Evolutionary conservation across 768 basidiomycete genomes (phyloP), one percentile per base, ranked within the genome.

Genomic region (Amanita jacksonii): DNA sequence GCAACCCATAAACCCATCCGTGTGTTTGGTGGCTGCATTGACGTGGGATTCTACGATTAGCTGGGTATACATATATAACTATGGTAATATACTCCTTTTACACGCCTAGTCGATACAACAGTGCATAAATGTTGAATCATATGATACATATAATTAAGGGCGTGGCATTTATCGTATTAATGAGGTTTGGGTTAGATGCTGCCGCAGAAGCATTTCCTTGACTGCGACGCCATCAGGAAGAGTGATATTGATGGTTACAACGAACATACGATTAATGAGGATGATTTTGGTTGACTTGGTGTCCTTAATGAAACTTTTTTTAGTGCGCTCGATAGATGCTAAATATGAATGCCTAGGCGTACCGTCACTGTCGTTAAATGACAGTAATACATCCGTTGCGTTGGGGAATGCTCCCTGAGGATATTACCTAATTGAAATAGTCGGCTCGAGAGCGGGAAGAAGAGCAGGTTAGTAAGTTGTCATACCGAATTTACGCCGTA

Each of bases 311-410:
- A 38, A 40, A 33, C 48, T 38, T 53, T 54, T 20, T 9, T 28
- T 20, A 15, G 24, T 36, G 12, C 19, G 30, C 9, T 41, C 5
- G 16, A 44, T 4, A 16, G 45, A 49, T 33, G 20, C 13, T 15
- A 28, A 28, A 28, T 28, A 28, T 28, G 7, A 28, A 28, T 28
- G 40, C 12, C 15, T 16, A 25, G 20, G 60, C 74, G 49, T 43
- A 82, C 81, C 47, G 77, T 83, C 5, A 79, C 80, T 1, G 76
- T 70, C 7, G 81, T 84, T 45, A 81, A 68, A 61, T 83, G 81
- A 51, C 71, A 76, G 51, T 79, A 81, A 53, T 79, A 81, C 2
- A 70, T 62, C 37, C 80, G 67, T 12, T 64, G 58, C 8, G 60
- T 45, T 1, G 63, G 61, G 2, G 72, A 73, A 33, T 67, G 60